A percentile compares a stretch with the other conserved stretches of the same genome.
Conservation (phyloP, 768 basidiomycete species). For the Stropharia rugosoannulata region DNA sequence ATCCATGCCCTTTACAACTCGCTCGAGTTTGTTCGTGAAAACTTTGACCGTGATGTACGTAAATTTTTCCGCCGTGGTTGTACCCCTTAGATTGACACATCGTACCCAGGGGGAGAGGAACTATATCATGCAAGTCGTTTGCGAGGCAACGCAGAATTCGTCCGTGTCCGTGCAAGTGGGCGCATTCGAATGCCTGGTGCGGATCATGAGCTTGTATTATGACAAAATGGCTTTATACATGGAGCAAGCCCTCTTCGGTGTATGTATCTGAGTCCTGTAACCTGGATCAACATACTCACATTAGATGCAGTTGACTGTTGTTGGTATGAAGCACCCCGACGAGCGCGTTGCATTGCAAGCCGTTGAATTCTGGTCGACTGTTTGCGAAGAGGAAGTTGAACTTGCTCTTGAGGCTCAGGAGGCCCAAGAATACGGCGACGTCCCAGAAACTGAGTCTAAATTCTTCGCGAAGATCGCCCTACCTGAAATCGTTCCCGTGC, state of each 20-base stretch:
- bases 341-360: conserved; percentile 94
- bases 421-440: conserved; percentile 88
- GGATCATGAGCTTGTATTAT: conserved; percentile 97
- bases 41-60: conserved; percentile 99
- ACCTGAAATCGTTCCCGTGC: conserved; percentile 91
- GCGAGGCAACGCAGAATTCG: conserved; percentile 92
- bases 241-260: conserved; percentile 98
- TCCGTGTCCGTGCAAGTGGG: conserved; percentile 87
- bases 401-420: conserved; percentile 90
- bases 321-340: conserved; percentile 95
- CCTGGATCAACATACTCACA: conserved; percentile 9
- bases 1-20: conserved; percentile 93
- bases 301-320: conserved; percentile 75
- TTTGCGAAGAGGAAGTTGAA: conserved; percentile 96
- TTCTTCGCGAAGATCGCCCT: conserved; percentile 94
- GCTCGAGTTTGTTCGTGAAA: conserved; percentile 95
- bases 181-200: conserved; percentile 92
- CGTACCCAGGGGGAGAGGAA: conserved; percentile 89
- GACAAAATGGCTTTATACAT: conserved; percentile 99
- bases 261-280: conserved; percentile 39
- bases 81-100: conserved; percentile 9
- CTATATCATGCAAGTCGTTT: conserved; percentile 99
- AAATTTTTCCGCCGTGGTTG: conserved; percentile 23
- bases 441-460: conserved; percentile 81
- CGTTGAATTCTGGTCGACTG: conserved; percentile 99